A percentile compares a stretch with the other conserved stretches of the same genome.
Evolutionary conservation across 2,329 filamentous ascomycete genomes (phyloP).

Genomic region (Thielaviopsis populi): DNA sequence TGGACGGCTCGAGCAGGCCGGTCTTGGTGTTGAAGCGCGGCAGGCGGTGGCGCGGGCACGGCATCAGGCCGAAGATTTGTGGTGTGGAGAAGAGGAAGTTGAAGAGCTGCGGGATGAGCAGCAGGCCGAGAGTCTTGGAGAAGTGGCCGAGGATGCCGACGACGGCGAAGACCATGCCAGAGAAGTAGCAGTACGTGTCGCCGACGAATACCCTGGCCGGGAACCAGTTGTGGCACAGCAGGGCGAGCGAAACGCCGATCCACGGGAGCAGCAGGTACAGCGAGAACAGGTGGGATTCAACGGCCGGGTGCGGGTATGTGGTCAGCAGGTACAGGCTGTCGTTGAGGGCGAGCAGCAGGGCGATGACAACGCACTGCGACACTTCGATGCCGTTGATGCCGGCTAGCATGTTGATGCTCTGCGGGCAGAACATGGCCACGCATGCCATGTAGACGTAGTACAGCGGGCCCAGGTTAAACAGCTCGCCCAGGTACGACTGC

Average conservation of each 20-base stretch:
- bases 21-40: slow-evolving; percentile 77
- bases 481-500: slow-evolving; percentile 66
- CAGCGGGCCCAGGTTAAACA: slow-evolving; percentile 64
- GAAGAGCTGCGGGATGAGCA: slow-evolving; percentile 87
- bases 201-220: slow-evolving; percentile 91
- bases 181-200: slow-evolving; percentile 99
- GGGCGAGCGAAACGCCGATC: slow-evolving; percentile 74
- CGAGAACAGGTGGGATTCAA: slow-evolving; percentile 89
- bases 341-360: slow-evolving; percentile 67
- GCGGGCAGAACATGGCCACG: slow-evolving; percentile 92
- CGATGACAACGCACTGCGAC: slow-evolving; percentile 82
- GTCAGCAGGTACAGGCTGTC: slow-evolving; percentile 76
- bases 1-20: slow-evolving; percentile 72
- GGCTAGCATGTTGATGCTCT: slow-evolving; percentile 98
- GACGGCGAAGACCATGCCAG: slow-evolving; percentile 96
- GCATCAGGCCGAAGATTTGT: slow-evolving; percentile 78
- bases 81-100: slow-evolving; percentile 92
- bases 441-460: slow-evolving; percentile 98
- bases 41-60: slow-evolving; percentile 83
- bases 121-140: slow-evolving; percentile 83
- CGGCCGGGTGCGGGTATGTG: slow-evolving; percentile 79
- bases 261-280: slow-evolving; percentile 91
- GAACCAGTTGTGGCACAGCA: slow-evolving; percentile 89
- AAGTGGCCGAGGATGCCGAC: slow-evolving; percentile 96
- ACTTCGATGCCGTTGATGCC: slow-evolving; percentile 99